Evolutionary conservation across 1,284 basidiomycete genomes (phyloP).

Genomic region (Taiwanofungus camphoratus): DNA sequence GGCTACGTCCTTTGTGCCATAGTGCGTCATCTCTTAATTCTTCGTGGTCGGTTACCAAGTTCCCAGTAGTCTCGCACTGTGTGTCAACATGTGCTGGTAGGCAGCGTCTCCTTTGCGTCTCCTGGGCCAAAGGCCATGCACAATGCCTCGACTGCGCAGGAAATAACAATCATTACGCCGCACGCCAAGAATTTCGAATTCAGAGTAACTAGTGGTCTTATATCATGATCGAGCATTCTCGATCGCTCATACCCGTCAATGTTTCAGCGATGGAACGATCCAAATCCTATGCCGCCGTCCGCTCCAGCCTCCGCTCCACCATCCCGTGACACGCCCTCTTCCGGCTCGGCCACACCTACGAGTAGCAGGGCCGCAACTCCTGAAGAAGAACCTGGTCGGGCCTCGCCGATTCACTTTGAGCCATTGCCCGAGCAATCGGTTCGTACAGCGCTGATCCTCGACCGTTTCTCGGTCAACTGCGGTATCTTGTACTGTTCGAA

Average conservation of each 20-base stretch:
- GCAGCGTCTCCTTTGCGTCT: conserved; percentile 67
- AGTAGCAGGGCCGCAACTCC: conserved; percentile 2
- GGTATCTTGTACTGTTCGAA: conserved; percentile 67
- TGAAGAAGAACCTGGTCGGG: conserved; percentile 12
- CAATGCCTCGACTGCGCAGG: conserved; percentile 72
- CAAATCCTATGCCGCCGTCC: conserved; percentile 48
- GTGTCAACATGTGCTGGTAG: conserved; percentile 68
- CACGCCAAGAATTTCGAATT: conserved; percentile 62
- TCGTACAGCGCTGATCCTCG: conserved; percentile 67
- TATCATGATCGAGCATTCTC: conserved; percentile 5
- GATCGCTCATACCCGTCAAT: conserved; percentile 9
- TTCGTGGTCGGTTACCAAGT: conserved; percentile 3
- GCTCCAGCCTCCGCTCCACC: conserved; percentile 17
- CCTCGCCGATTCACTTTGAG: conserved; percentile 40
- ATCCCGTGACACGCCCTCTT: conserved; percentile 9
- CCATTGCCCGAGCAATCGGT: conserved; percentile 59
- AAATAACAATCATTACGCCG: conserved; percentile 66
- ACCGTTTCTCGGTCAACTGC: conserved; percentile 62
- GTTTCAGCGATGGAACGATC: conserved; percentile 63
- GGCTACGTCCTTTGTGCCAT: conserved; percentile 68
- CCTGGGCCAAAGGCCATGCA: conserved; percentile 68
- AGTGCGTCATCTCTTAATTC: conserved; percentile 37
- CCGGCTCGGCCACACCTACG: conserved; percentile 10
- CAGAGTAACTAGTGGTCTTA: conserved; percentile 42
- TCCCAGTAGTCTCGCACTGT: conserved; percentile 46